Conservation (phyloP, 2,329 filamentous ascomycete species). For the Aspergillus cejpii region DNA sequence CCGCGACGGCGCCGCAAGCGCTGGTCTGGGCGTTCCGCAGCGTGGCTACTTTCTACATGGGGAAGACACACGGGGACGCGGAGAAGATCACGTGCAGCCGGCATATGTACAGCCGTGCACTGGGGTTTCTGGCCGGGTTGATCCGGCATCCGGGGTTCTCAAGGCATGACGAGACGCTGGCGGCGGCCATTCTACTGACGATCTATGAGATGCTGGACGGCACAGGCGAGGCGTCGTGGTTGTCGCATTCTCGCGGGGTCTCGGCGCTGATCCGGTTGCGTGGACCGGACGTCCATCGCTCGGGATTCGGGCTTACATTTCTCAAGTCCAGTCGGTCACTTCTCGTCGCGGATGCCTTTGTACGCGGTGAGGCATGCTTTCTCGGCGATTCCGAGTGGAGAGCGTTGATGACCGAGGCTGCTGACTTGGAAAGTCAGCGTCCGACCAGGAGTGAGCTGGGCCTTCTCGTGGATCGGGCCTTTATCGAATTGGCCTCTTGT, state of each 20-base stretch:
- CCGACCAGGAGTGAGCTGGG: not conserved
- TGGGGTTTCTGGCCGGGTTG: conserved; percentile 2
- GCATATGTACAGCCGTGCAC: conserved; percentile 3
- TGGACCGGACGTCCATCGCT: not conserved
- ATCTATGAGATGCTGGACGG: conserved; percentile 8
- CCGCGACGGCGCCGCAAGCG: not conserved
- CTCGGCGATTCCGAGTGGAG: conserved; percentile 1
- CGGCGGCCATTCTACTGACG: conserved; percentile 4
- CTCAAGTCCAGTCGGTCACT: conserved; percentile 5
- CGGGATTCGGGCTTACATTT: conserved; percentile 1
- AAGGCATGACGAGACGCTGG: conserved; percentile 3
- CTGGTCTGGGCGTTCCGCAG: conserved; percentile 10
- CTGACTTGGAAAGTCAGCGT: not conserved
- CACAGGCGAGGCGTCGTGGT: conserved; percentile 1
- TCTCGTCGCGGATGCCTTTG: conserved; percentile 4
- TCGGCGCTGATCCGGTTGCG: conserved; percentile 4
- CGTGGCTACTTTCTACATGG: conserved; percentile 7
- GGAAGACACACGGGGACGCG: conserved; percentile 2
- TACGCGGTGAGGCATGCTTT: conserved; percentile 5
- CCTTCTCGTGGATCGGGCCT: conserved; percentile 5
- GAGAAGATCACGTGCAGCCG: conserved; percentile 7
- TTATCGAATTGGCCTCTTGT: conserved; percentile 1
- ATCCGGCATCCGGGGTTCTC: conserved; percentile 1
- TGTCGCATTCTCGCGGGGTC: conserved; percentile 5
- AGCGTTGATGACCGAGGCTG: not conserved